phyloP scores from a whole-genome alignment of 768 basidiomycete species.

The Mycena crocata region DNA sequence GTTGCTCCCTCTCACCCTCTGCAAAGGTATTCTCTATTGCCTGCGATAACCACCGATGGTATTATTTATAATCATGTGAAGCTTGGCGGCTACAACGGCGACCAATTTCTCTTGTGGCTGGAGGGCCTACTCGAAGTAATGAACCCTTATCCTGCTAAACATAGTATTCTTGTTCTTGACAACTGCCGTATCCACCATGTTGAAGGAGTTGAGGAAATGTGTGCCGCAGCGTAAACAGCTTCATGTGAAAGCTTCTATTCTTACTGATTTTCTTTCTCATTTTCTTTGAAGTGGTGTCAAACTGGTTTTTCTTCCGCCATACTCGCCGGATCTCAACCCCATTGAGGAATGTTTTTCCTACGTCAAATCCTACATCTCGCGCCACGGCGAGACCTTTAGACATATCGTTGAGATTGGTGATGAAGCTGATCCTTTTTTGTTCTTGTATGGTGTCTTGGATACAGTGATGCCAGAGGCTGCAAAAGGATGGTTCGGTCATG shows the following conservation, averaged over 20 bases:
- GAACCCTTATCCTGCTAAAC: constrained; percentile 39
- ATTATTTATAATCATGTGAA: constrained; percentile 31
- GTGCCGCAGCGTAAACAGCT: constrained; percentile 5
- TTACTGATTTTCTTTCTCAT: background rate
- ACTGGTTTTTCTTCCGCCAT: constrained; percentile 33
- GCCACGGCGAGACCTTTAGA: constrained; percentile 27
- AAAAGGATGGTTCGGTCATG: constrained; percentile 14
- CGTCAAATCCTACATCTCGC: constrained; percentile 40
- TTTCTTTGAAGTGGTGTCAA: constrained; percentile 32
- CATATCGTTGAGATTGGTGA: constrained; percentile 12
- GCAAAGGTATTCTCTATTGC: constrained; percentile 34
- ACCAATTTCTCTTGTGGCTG: constrained; percentile 22
- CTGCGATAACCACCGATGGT: constrained; percentile 27
- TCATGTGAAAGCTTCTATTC: background rate
- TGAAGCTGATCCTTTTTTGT: constrained; percentile 8
- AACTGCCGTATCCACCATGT: constrained; percentile 47
- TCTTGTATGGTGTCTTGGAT: constrained; percentile 8
- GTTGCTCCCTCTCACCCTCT: constrained; percentile 20
- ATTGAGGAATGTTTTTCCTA: constrained; percentile 27
- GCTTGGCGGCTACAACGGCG: constrained; percentile 30
- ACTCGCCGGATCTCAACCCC: constrained; percentile 31
- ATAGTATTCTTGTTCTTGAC: constrained; percentile 43
- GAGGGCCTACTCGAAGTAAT: constrained; percentile 30
- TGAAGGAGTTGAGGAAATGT: constrained; percentile 33
- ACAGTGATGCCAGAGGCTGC: background rate